Evolutionary conservation across 23 red algal genomes (phyloP), one percentile per base, ranked within the genome.

Genomic region (Gracilaria caudata): DNA sequence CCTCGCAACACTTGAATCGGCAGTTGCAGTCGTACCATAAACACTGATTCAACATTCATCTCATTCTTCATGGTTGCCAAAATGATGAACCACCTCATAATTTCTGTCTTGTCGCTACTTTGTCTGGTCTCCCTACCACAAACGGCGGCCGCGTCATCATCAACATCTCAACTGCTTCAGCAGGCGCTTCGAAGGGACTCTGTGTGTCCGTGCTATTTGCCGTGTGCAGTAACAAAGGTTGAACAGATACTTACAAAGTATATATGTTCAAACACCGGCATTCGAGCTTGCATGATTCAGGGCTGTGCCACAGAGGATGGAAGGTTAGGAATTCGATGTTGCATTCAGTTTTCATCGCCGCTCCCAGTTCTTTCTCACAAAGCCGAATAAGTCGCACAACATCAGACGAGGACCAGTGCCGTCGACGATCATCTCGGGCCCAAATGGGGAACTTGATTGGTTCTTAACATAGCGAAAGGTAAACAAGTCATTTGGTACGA

Each of bases 211-310:
- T 75, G 70, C 47, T 40, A 47, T 47, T 19, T 75, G 26, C 70
- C 70, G 25, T 75, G 70, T 47, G 70, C 70, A 30, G 70, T 75
- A 49, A 75, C 70, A 24, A 75, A 75, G 29, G 70, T 30, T 29
- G 70, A 75, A 49, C 70, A 75, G 25, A 26, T 75, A 24, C 70
- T 75, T 5, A 75, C 70, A 5, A 43, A 30, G 21, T 75, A 75
- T 29, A 75, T 75, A 25, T 75, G 70, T 19, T 75, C 70, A 33
- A 75, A 75, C 40, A 75, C 70, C 0, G 70, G 70, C 4, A 75
- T 75, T 75, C 37, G 70, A 17, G 70, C 70, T 26, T 75, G 70
- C 43, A 75, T 75, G 70, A 75, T 75, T 29, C 70, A 75, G 24
- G 70, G 70, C 10, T 75, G 70, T 29, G 70, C 70, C 20, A 0